Percentiles rank a stretch among this genome's conserved stretches.
Evolutionary conservation across 805 yeast genomes (phyloP).

Genomic region (Yamadazyma scolyti): DNA sequence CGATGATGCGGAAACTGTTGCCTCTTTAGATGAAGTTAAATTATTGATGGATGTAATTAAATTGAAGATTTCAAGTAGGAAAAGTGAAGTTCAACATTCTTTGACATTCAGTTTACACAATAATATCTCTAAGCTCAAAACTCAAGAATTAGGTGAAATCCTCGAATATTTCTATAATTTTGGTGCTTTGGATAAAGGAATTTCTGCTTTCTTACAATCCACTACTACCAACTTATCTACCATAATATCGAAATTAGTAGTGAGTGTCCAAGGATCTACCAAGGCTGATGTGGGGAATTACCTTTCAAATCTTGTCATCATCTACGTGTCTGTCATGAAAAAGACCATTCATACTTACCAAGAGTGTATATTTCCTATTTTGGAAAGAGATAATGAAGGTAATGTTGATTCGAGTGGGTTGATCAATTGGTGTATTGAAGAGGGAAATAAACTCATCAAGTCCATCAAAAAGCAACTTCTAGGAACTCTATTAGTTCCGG

Average conservation of each 20-base stretch:
- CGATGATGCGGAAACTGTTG: slow-evolving; percentile 8
- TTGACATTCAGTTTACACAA: slow-evolving; percentile 36
- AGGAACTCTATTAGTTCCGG: slow-evolving; percentile 49
- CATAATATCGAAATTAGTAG: slow-evolving; percentile 31
- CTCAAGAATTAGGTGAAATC: slow-evolving; percentile 28
- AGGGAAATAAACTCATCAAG: slow-evolving; percentile 55
- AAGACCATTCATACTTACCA: slow-evolving; percentile 55
- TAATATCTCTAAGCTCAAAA: slow-evolving; percentile 26
- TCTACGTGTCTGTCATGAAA: slow-evolving; percentile 42
- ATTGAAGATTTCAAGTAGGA: slow-evolving; percentile 36
- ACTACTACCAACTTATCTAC: slow-evolving; percentile 26
- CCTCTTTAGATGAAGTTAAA: slow-evolving; percentile 19
- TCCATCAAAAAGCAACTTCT: slow-evolving; percentile 64
- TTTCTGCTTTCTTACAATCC: slow-evolving; percentile 30
- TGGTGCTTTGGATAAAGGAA: slow-evolving; percentile 33
- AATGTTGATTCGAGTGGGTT: slow-evolving; percentile 50
- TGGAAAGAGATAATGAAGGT: slow-evolving; percentile 24
- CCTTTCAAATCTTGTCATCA: slow-evolving; percentile 35
- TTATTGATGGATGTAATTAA: slow-evolving; percentile 39
- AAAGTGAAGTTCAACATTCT: slow-evolving; percentile 32
- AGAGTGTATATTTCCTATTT: slow-evolving; percentile 43
- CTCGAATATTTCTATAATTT: slow-evolving; percentile 34
- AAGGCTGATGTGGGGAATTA: slow-evolving; percentile 40
- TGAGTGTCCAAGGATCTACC: slow-evolving; percentile 41
- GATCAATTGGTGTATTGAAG: slow-evolving; percentile 74